Conservation (phyloP, 1,284 basidiomycete species). For the Wolfiporia cocos region DNA sequence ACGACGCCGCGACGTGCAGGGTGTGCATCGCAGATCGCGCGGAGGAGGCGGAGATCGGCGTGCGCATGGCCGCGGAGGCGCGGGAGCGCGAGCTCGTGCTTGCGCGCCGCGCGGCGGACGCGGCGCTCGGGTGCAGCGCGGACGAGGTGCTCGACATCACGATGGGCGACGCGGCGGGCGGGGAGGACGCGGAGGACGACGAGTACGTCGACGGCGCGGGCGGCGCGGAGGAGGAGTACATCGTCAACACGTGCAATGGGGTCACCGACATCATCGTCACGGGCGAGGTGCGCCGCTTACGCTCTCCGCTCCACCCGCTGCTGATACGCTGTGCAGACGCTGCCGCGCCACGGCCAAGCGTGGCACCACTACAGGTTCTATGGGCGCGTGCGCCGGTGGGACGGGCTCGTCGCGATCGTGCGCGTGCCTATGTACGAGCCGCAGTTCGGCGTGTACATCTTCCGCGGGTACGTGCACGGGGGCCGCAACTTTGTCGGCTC, state of each 20-base stretch:
- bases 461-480: constrained; percentile 65
- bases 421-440: constrained; percentile 35
- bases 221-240: constrained; percentile 13
- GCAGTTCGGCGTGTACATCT: constrained; percentile 40
- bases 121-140: constrained; percentile 13
- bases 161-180: constrained; percentile 13
- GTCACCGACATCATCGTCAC: constrained; percentile 53
- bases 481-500: constrained; percentile 62
- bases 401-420: constrained; percentile 61
- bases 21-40: constrained; percentile 12
- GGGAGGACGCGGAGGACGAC: constrained; percentile 23
- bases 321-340: constrained; percentile 33
- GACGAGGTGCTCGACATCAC: constrained; percentile 26
- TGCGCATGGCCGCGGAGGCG: constrained; percentile 1
- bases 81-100: constrained; percentile 1
- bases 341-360: constrained; percentile 46
- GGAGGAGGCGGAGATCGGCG: not conserved
- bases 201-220: constrained; percentile 24
- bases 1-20: constrained; percentile 36
- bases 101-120: constrained; percentile 1
- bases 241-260: constrained; percentile 36
- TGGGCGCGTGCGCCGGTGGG: constrained; percentile 61
- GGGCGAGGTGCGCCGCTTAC: constrained; percentile 36
- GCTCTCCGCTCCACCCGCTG: not conserved
- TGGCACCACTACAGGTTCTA: constrained; percentile 57